phyloP scores from a whole-genome alignment of 768 basidiomycete genomes.

The Dioszegia crocea region DNA sequence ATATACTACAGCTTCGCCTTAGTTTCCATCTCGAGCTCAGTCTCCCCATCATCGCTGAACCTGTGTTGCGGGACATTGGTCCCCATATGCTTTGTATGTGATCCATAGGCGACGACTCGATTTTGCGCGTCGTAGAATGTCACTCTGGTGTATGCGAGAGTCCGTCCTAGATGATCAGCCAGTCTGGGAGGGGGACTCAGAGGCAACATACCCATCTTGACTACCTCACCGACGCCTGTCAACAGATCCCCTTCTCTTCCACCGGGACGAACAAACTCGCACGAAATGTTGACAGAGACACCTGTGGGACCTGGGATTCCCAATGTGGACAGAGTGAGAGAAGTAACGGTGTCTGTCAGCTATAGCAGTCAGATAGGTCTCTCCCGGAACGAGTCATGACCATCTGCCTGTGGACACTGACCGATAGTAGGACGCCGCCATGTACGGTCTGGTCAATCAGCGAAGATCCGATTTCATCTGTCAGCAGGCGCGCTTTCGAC shows the following conservation, averaged over 20 bases:
- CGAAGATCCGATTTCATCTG: too few species aligned
- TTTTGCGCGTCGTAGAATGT: constrained; percentile 31
- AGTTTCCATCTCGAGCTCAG: constrained; percentile 17
- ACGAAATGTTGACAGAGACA: constrained; percentile 40
- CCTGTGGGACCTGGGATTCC: constrained; percentile 47
- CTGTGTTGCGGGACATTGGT: constrained; percentile 11
- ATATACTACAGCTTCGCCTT: constrained; percentile 12
- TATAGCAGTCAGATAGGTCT: constrained; percentile 7
- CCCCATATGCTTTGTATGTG: constrained; percentile 46
- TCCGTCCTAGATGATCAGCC: constrained; percentile 7
- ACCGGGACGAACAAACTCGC: constrained; percentile 46
- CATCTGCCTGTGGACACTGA: constrained; percentile 13
- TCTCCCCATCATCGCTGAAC: constrained; percentile 29
- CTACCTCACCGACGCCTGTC: constrained; percentile 35
- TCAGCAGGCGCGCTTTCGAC: too few species aligned
- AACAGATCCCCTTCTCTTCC: constrained; percentile 34
- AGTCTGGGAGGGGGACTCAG: not conserved
- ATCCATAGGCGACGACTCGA: constrained; percentile 40
- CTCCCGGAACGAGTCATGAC: not conserved
- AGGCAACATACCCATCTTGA: constrained; percentile 29
- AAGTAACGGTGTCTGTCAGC: constrained; percentile 48
- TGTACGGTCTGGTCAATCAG: constrained; percentile 31
- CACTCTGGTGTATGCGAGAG: constrained; percentile 39
- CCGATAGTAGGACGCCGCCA: constrained; percentile 39
- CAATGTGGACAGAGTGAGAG: constrained; percentile 40